Evolutionary conservation across 495 filamentous ascomycete genomes (phyloP), one percentile per base, ranked within the genome.

Genomic region (Astrothelium macrocarpum): DNA sequence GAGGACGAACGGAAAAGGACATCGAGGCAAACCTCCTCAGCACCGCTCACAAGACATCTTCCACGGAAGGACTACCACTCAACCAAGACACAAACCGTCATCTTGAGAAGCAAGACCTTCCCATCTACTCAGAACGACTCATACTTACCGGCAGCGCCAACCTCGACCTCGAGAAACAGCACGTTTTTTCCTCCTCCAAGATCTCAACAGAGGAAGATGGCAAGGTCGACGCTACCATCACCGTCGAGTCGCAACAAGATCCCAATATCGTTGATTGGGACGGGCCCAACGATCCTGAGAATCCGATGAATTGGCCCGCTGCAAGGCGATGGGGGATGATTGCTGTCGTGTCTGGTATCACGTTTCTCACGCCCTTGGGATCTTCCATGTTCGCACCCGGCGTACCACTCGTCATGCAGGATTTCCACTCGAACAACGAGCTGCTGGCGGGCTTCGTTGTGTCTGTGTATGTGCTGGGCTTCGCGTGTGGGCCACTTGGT

Each of bases 401-500:
- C 28, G 72, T 77, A 4, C 75, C 75, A 3, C 26, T 71, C 43
- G 70, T 77, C 0, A 67, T 76, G 64, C 1, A 63, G 31, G 62
- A 68, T 16, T 76, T 77, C 63, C 31, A 68, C 25, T 62, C 66
- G 18, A 63, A 60, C 53, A 71, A 63, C 49, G 43, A 69, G 18
- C 12, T 62, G 10, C 64, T 75, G 16, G 74, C 72, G 11, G 66
- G 69, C 1, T 72, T 77, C 63, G 74, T 77, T 42, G 75, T 77
- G 2, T 73, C 71, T n/a, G 64, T 78, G 1, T 72, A 80, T 65
- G 68, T 83, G 26, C 68, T 84, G 0, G 83, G 83, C 23, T 85
- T 82, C 63, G 79, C 78, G 39, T 79, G 84, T 60, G 85, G 85
- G 18, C 76, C 85, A 0, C 71, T 88, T 1, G 49, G 49, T 56